These are phyloP conservation scores for Maudiozyma pseudohumilis DNA, from an alignment of 805 yeast species.

Conservation along the genomic window DNA sequence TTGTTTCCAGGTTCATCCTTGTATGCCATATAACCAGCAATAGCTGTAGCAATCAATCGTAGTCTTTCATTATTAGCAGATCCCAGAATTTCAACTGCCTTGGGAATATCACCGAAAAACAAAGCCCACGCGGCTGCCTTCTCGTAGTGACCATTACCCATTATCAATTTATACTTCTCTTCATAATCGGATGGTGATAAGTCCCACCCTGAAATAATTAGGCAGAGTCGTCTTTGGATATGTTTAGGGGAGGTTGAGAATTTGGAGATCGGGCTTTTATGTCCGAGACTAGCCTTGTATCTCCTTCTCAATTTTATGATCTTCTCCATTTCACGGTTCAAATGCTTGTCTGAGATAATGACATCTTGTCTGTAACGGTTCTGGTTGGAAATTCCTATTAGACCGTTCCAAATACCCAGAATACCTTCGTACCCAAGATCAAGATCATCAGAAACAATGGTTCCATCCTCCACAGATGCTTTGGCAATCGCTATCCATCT, in stretches of 20 bases:
- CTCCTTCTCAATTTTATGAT: constrained; percentile 34
- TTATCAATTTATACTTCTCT: constrained; percentile 48
- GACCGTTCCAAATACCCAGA: constrained; percentile 79
- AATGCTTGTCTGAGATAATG: constrained; percentile 24
- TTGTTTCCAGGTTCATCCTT: constrained; percentile 41
- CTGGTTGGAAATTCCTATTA: constrained; percentile 40
- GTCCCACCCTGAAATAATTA: constrained; percentile 87
- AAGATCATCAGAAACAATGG: constrained; percentile 57
- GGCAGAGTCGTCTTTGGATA: constrained; percentile 64
- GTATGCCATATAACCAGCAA: constrained; percentile 65
- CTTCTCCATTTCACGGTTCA: constrained; percentile 28
- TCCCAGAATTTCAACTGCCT: constrained; percentile 72
- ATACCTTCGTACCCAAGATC: constrained; percentile 88
- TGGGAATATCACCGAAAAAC: constrained; percentile 77
- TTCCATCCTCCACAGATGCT: constrained; percentile 50
- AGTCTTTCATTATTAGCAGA: constrained; percentile 62
- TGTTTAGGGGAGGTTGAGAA: constrained; percentile 30
- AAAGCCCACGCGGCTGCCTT: constrained; percentile 98
- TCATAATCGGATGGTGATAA: constrained; percentile 68
- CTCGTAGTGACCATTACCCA: constrained; percentile 52
- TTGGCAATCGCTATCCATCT: constrained; percentile 76
- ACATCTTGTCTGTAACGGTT: constrained; percentile 34
- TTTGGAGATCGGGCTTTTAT: constrained; percentile 12
- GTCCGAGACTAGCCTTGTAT: constrained; percentile 18
- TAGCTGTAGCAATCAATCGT: constrained; percentile 81